Percentiles rank a stretch among this genome's conserved stretches.
Evolutionary conservation across 345 rosid species (phyloP).

Genomic region (Zanthoxylum bungeanum): DNA sequence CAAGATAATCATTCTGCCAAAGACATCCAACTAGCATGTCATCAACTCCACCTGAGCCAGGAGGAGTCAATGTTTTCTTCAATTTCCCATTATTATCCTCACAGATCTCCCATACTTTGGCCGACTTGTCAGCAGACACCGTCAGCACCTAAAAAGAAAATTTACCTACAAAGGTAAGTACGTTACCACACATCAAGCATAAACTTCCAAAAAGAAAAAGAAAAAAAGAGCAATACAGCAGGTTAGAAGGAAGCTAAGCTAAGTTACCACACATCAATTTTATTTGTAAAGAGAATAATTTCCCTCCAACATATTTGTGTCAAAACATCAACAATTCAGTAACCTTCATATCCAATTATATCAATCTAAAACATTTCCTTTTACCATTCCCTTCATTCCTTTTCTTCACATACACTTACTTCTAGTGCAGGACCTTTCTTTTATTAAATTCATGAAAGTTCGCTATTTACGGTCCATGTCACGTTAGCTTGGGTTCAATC

Average conservation of each 20-base stretch:
- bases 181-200: background rate
- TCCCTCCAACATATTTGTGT: background rate
- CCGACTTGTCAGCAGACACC: conserved; percentile 95
- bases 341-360: background rate
- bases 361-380: background rate
- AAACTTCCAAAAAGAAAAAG: background rate
- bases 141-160: conserved; percentile 61
- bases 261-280: too few species aligned
- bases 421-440: background rate
- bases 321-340: background rate
- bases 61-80: conserved; percentile 60
- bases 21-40: conserved; percentile 97
- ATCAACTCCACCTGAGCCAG: conserved; percentile 78
- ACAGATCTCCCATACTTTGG: conserved; percentile 87
- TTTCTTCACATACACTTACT: background rate
- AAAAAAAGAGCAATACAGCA: background rate
- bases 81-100: conserved; percentile 67
- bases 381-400: background rate
- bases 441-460: background rate
- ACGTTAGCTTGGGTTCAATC: background rate
- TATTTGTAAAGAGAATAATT: background rate
- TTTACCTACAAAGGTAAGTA: background rate
- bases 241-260: conserved; percentile 6
- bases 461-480: background rate
- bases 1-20: conserved; percentile 86